Evolutionary conservation across 805 yeast species (phyloP).

Genomic region (Candida andamanensis): DNA sequence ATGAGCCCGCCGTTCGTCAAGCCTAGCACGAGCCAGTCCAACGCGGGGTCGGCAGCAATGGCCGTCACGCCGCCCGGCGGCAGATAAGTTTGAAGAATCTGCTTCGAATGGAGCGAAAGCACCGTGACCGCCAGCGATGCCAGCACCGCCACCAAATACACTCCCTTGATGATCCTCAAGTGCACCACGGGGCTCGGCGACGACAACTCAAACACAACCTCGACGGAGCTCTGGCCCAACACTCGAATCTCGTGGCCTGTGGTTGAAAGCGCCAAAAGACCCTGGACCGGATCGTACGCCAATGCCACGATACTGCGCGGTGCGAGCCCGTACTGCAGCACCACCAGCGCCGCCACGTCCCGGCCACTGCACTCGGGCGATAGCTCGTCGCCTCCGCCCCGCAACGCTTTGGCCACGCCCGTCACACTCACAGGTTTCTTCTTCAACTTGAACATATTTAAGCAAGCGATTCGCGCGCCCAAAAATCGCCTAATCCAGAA

Average conservation of each 20-base stretch:
- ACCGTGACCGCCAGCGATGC: slow-evolving; percentile 60
- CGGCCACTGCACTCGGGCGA: slow-evolving; percentile 33
- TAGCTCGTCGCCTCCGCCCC: too few species aligned
- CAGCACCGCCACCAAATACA: slow-evolving; percentile 66
- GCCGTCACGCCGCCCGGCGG: slow-evolving; percentile 66
- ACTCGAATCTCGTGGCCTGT: slow-evolving; percentile 66
- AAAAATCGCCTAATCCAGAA: too few species aligned
- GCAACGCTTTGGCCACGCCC: too few species aligned
- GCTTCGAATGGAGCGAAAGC: slow-evolving; percentile 62
- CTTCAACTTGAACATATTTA: too few species aligned
- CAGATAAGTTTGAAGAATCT: slow-evolving; percentile 53
- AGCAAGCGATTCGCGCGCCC: too few species aligned
- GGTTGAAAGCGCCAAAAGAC: slow-evolving; percentile 78
- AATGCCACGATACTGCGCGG: slow-evolving; percentile 60
- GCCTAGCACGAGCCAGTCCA: slow-evolving; percentile 85
- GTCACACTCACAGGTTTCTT: too few species aligned
- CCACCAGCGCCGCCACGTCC: slow-evolving; percentile 21
- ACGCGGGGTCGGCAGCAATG: slow-evolving; percentile 74
- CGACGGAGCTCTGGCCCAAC: slow-evolving; percentile 79
- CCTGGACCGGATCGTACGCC: slow-evolving; percentile 86
- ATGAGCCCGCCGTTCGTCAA: slow-evolving; percentile 66
- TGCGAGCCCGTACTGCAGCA: slow-evolving; percentile 34
- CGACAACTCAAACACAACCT: slow-evolving; percentile 54
- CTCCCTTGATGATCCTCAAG: slow-evolving; percentile 70
- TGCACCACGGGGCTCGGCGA: slow-evolving; percentile 47